phyloP scores from a whole-genome alignment of 106 monocot genomes.

The Acanthochlamys bracteata region DNA sequence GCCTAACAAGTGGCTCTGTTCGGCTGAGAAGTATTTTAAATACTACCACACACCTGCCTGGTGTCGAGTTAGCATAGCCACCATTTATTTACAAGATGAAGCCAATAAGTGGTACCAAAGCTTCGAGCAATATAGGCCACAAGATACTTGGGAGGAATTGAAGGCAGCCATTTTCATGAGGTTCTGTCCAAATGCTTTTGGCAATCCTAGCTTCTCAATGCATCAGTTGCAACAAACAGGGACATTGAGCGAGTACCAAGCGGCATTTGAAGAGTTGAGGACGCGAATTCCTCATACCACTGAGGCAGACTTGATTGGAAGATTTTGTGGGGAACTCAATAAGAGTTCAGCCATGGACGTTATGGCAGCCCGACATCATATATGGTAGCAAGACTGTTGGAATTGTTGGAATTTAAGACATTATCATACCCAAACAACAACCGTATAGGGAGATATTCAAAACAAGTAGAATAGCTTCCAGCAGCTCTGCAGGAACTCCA shows the following conservation, averaged over 20 bases:
- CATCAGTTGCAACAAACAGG: not conserved
- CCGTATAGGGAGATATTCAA: no score
- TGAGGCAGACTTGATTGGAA: not conserved
- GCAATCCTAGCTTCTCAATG: not conserved
- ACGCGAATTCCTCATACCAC: not conserved
- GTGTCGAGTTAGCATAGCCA: no score
- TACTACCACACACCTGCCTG: no score
- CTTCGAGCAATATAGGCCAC: no score
- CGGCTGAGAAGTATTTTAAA: no score
- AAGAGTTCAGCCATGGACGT: not conserved
- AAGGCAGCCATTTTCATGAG: not conserved
- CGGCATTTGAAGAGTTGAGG: not conserved
- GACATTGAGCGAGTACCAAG: not conserved
- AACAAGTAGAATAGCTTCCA: no score
- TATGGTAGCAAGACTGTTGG: not conserved
- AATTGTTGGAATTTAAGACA: not conserved
- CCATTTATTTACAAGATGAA: no score
- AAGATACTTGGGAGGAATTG: no score
- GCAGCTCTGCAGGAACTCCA: no score
- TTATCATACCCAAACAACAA: no score
- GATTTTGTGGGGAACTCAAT: not conserved
- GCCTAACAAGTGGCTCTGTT: no score
- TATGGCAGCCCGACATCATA: not conserved
- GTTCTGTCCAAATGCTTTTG: not conserved
- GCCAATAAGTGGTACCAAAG: no score